Percentiles rank a stretch among this genome's conserved stretches.
Evolutionary conservation across 306 rosid genomes (phyloP).

Genomic region (Cotoneaster glaucophyllus): DNA sequence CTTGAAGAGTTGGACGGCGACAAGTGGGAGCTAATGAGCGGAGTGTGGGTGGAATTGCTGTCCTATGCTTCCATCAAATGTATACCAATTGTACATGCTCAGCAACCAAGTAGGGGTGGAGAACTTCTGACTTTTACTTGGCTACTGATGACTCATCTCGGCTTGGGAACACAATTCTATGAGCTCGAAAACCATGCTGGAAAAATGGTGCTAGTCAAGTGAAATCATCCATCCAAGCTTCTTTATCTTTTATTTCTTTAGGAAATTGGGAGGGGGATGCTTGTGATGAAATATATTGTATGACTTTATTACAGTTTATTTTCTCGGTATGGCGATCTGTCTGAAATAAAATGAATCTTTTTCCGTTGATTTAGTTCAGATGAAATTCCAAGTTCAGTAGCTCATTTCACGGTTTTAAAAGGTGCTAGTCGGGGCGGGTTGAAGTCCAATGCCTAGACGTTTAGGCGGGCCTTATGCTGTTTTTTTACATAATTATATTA

Average conservation of each 20-base stretch:
- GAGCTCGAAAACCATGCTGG: conserved; percentile 14
- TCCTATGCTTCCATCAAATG: conserved; percentile 16
- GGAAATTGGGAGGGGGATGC: not conserved
- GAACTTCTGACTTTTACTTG: conserved; percentile 24
- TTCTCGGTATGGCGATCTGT: not conserved
- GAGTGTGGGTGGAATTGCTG: conserved; percentile 25
- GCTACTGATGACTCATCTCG: conserved; percentile 28
- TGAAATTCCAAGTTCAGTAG: not conserved
- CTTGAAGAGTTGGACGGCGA: not conserved
- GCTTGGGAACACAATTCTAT: conserved; percentile 27
- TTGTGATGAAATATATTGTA: not conserved
- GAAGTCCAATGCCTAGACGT: too few species aligned
- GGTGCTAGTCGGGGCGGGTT: too few species aligned
- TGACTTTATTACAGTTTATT: not conserved
- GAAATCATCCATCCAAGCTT: not conserved
- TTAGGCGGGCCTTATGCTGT: too few species aligned
- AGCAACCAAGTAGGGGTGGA: conserved; percentile 29
- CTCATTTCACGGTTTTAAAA: too few species aligned
- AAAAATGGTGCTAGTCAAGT: conserved; percentile 9
- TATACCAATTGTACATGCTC: conserved; percentile 20
- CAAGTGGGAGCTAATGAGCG: conserved; percentile 16
- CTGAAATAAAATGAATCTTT: not conserved
- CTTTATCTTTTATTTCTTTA: not conserved
- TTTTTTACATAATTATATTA: too few species aligned
- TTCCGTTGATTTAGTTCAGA: not conserved